phyloP scores from a whole-genome alignment of 1,139 yeast species.

The Diutina sp. region DNA sequence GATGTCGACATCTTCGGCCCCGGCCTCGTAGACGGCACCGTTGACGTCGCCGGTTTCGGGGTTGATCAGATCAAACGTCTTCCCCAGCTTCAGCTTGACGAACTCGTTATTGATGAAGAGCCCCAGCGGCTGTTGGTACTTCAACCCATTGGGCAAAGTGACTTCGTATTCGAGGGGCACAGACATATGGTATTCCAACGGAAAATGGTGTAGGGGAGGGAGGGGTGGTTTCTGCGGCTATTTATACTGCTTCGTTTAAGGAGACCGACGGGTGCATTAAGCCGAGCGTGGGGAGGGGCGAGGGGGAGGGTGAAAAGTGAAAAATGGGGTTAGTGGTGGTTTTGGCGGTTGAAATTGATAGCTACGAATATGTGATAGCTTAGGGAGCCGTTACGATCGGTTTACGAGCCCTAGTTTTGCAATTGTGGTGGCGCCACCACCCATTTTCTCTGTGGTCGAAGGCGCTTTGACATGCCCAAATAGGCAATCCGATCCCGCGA shows the following conservation, averaged over 20 bases:
- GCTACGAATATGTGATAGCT: no score
- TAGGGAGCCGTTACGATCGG: no score
- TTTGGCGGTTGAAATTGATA: no score
- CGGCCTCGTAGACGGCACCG: conserved; percentile 56
- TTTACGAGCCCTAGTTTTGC: not conserved
- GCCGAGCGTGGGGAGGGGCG: not conserved
- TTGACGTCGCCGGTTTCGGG: conserved; percentile 62
- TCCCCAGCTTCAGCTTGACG: conserved; percentile 47
- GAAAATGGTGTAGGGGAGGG: not conserved
- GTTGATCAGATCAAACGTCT: conserved; percentile 47
- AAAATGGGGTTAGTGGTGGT: no score
- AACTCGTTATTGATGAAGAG: conserved; percentile 76
- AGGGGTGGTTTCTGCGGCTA: not conserved
- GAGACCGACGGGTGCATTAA: not conserved
- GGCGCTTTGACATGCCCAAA: not conserved
- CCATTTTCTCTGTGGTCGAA: not conserved
- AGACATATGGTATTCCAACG: conserved; percentile 11
- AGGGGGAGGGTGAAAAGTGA: not conserved
- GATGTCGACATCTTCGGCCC: conserved; percentile 52
- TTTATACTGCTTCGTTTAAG: not conserved
- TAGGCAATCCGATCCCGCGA: not conserved
- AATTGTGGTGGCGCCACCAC: not conserved
- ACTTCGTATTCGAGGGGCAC: conserved; percentile 29
- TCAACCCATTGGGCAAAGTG: conserved; percentile 42
- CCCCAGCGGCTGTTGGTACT: conserved; percentile 61